Base-by-base conservation (phyloP, 495 filamentous ascomycete genomes). In the Hyaloscypha bicolor region DNA sequence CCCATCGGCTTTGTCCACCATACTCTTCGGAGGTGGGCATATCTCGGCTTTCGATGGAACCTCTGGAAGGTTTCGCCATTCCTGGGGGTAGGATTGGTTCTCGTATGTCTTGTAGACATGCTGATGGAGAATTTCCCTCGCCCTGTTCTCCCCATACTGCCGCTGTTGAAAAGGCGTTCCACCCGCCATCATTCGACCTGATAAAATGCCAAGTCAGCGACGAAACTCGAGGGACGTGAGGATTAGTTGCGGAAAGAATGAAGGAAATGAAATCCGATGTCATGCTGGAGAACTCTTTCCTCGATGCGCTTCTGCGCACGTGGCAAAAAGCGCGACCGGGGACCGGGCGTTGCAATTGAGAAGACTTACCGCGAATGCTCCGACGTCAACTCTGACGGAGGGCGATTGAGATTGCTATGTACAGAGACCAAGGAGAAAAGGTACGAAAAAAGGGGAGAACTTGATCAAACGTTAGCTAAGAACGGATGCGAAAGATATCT, bases 11-110 rank as follows among this genome's bases (percentile, higher is more conserved):
- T 11, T 19, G 9, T 19, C 29, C 21, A 8, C 21, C n/a, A n/a
- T 12, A 12, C 6, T 56, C 53, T 11, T 9, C 9, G n/a, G 1
- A 30, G 22, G 22, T 31, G 76, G 78, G 55, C 81, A 67, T 33
- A 87, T 79, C 66, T 87, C 84, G 4, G 75, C 66, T 1, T 74
- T 70, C 2, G 78, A 73, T 19, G 84, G 84, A 48, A 84, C 45
- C 55, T 85, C 84, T 4, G 80, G 79, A 29, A 79, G 79, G 3
- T 71, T 62, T 30, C 72, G 70, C 83, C 83, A 85, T 53, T 68
- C 61, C 55, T 78, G 74, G 9, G 59, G 32, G 6, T 65, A 68
- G 21, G 21, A 14, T 31, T 59, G 48, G 12, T 68, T 58, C 53
- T 75, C 65, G 11, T 62, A 66, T 21, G 33, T 29, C 19, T 66